Percentiles rank a stretch among this genome's conserved stretches.
Conservation (phyloP, 805 yeast species). For the Candida hispaniensis region DNA sequence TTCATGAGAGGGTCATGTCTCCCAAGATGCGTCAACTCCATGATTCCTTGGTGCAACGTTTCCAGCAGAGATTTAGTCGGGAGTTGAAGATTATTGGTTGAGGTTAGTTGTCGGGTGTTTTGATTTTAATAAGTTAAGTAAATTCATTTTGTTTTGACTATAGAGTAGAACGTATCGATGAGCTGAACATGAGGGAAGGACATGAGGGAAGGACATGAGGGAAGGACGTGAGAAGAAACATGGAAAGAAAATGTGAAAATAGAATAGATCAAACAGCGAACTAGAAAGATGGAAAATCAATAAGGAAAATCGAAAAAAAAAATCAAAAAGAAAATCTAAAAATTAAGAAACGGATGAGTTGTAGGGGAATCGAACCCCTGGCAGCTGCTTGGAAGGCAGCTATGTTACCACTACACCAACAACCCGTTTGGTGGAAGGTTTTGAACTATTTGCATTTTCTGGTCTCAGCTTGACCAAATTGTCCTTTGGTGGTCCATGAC, state of each 20-base stretch:
- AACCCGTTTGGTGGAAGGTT: too few relatives aligned
- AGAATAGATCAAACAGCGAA: too few relatives aligned
- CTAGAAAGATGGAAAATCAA: too few relatives aligned
- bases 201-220: slow-evolving; percentile 1
- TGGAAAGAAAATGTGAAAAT: slow-evolving; percentile 5
- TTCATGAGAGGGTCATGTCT: slow-evolving; percentile 59
- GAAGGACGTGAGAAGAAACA: slow-evolving; percentile 8
- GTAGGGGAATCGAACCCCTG: too few relatives aligned
- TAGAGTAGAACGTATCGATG: slow-evolving; percentile 3
- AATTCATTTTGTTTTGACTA: not conserved
- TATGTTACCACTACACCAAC: too few relatives aligned
- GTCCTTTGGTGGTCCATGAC: too few relatives aligned
- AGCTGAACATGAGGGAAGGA: slow-evolving; percentile 8
- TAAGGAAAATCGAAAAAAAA: too few relatives aligned
- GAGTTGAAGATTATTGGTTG: slow-evolving; percentile 40
- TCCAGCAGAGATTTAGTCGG: slow-evolving; percentile 51
- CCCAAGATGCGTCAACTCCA: slow-evolving; percentile 50
- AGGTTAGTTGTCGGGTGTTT: too few relatives aligned
- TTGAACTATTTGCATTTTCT: too few relatives aligned
- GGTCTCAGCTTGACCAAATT: too few relatives aligned
- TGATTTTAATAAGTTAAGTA: slow-evolving; percentile 1
- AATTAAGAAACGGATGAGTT: not conserved
- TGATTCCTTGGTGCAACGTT: slow-evolving; percentile 51
- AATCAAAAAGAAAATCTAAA: slow-evolving; percentile 1
- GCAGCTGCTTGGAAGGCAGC: too few relatives aligned